Evolutionary conservation across 164 flowering plant genomes (phyloP).

Genomic region (Chloranthus sessilifolius): DNA sequence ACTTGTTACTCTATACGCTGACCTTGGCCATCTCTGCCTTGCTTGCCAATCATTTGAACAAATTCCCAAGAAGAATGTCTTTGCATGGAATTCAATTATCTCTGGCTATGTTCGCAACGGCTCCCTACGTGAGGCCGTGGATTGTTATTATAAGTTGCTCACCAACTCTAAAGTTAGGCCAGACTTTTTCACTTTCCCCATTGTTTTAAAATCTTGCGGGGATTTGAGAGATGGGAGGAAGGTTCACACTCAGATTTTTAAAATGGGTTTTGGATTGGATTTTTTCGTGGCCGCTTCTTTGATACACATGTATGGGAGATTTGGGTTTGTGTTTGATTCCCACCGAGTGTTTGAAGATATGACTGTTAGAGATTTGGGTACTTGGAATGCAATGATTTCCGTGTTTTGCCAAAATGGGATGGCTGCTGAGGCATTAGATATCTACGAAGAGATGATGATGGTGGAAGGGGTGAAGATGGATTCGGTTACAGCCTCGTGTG

Average conservation of each 20-base stretch:
- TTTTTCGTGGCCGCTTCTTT: constrained; percentile 64
- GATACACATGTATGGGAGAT: constrained; percentile 55
- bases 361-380: constrained; percentile 43
- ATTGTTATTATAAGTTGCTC: constrained; percentile 34
- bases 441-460: constrained; percentile 43
- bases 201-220: constrained; percentile 54
- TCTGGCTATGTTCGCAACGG: constrained; percentile 51
- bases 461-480: constrained; percentile 42
- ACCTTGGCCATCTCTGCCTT: constrained; percentile 35
- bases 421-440: constrained; percentile 35
- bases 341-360: constrained; percentile 49
- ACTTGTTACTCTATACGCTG: constrained; percentile 53
- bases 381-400: constrained; percentile 72
- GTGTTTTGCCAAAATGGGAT: constrained; percentile 54
- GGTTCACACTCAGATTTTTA: constrained; percentile 50
- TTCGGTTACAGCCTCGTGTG: constrained; percentile 42
- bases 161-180: constrained; percentile 38
- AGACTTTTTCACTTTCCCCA: constrained; percentile 66
- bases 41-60: constrained; percentile 40
- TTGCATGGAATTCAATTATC: constrained; percentile 63
- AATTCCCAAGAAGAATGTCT: constrained; percentile 40
- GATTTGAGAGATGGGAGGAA: constrained; percentile 37
- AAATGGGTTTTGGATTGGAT: constrained; percentile 54
- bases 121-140: constrained; percentile 32
- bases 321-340: constrained; percentile 35